A percentile compares a stretch with the other conserved stretches of the same genome.
Evolutionary conservation across 1,284 basidiomycete species (phyloP).

Genomic region (Cystodermella granulosa): DNA sequence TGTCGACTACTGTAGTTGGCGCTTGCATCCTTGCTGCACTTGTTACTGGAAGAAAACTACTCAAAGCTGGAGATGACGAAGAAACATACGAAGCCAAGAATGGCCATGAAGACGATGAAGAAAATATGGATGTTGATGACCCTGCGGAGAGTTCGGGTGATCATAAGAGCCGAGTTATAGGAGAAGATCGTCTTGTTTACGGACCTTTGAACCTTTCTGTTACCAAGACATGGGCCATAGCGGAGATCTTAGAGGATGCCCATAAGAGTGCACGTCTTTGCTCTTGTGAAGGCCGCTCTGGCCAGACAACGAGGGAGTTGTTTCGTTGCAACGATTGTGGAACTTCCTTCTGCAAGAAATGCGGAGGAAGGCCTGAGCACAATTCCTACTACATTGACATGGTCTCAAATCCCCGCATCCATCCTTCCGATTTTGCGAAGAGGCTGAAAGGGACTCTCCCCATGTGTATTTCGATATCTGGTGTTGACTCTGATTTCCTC

Average conservation of each 20-base stretch:
- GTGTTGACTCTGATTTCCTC: conserved; percentile 53
- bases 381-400: conserved; percentile 58
- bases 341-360: conserved; percentile 76
- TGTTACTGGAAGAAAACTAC: conserved; percentile 58
- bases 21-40: conserved; percentile 84
- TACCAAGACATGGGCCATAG: conserved; percentile 46
- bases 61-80: conserved; percentile 60
- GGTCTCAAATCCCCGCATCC: conserved; percentile 47
- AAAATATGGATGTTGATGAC: conserved; percentile 47
- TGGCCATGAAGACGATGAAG: conserved; percentile 36
- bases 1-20: conserved; percentile 95
- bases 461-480: conserved; percentile 72
- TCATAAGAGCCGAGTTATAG: conserved; percentile 57
- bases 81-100: conserved; percentile 62
- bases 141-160: conserved; percentile 22
- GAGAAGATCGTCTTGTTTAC: conserved; percentile 61
- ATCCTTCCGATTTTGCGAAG: conserved; percentile 69
- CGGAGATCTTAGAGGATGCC: conserved; percentile 62
- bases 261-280: conserved; percentile 75
- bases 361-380: conserved; percentile 87
- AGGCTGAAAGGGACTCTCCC: conserved; percentile 78
- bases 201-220: conserved; percentile 68
- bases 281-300: conserved; percentile 81
- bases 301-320: conserved; percentile 67
- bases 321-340: conserved; percentile 73